Conservation (phyloP, 225 moss, liverwort and hornwort species). For the Thuidium tamariscinum region DNA sequence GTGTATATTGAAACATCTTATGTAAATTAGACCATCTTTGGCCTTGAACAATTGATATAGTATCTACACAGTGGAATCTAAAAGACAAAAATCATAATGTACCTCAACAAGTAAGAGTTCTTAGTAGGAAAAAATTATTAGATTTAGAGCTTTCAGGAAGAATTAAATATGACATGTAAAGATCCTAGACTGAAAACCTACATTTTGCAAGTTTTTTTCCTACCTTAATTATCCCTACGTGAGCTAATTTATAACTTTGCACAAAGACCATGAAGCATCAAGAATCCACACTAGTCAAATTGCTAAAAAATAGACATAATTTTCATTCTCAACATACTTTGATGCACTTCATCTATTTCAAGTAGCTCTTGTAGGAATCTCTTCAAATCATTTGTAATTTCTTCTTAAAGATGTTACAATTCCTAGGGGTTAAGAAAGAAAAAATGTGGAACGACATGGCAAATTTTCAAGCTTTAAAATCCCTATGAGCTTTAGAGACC, state of each 20-base stretch:
- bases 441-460: not conserved
- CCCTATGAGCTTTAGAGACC: accelerated
- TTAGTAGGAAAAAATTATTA: not conserved
- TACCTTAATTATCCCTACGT: not conserved
- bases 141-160: not conserved
- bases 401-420: not conserved
- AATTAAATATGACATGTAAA: not conserved
- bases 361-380: not conserved
- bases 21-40: not conserved
- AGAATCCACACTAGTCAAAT: not conserved
- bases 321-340: not conserved
- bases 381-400: not conserved
- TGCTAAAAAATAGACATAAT: not conserved
- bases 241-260: not conserved
- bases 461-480: not conserved
- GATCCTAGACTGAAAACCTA: not conserved
- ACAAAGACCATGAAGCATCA: not conserved
- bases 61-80: accelerated
- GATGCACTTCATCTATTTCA: not conserved
- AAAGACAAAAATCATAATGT: not conserved
- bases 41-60: not conserved
- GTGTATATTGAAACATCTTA: not conserved
- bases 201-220: not conserved
- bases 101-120: not conserved
- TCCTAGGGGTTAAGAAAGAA: accelerated